Conservation (phyloP, 331 rosid genomes). For the Acacia pycnantha region DNA sequence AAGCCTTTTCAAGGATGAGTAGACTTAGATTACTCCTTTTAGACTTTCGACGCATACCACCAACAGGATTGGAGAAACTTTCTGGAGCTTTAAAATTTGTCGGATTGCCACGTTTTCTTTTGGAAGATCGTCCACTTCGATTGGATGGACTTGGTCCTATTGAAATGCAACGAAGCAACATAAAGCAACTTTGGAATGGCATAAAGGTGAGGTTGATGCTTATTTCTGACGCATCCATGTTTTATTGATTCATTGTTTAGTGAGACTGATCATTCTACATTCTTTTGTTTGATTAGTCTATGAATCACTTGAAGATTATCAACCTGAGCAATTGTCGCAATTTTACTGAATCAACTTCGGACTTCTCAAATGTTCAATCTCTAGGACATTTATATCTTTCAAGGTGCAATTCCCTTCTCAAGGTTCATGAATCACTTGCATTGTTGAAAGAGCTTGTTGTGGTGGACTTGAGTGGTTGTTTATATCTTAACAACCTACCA, state of each 20-base stretch:
- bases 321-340: background rate
- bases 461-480: background rate
- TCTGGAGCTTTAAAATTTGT: background rate
- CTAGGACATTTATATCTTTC: background rate
- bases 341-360: background rate
- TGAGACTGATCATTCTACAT: background rate
- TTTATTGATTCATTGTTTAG: background rate
- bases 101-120: background rate
- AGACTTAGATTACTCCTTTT: background rate
- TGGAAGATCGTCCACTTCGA: background rate
- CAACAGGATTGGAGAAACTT: background rate
- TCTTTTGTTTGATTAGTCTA: background rate
- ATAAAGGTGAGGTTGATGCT: background rate
- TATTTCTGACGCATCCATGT: background rate
- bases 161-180: background rate
- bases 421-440: background rate
- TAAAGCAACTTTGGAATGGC: background rate
- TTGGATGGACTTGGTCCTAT: background rate
- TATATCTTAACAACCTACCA: background rate
- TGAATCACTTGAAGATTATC: background rate
- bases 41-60: accelerated
- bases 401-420: background rate
- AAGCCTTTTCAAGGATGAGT: background rate
- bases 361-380: background rate
- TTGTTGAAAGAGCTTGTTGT: background rate